Percentiles rank a stretch among this genome's conserved stretches.
Evolutionary conservation across 1,284 basidiomycete species (phyloP).

Genomic region (Phellopilus nigrolimitatus): DNA sequence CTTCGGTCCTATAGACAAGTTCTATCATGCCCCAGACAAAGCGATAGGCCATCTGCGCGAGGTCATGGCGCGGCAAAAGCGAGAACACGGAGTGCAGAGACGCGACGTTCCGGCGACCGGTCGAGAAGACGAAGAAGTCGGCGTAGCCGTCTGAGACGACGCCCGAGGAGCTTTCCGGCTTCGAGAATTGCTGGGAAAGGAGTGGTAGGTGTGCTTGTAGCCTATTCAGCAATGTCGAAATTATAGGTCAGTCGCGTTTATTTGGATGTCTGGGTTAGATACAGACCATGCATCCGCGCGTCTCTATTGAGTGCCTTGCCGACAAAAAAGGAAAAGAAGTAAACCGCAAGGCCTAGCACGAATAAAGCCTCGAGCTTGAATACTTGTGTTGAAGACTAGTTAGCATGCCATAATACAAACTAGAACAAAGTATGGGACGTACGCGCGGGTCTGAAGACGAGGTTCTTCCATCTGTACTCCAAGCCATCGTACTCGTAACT

Average conservation of each 20-base stretch:
- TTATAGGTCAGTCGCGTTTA: slow-evolving; percentile 1
- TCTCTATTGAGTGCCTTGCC: slow-evolving; percentile 52
- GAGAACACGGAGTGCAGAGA: slow-evolving; percentile 77
- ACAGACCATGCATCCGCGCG: slow-evolving; percentile 55
- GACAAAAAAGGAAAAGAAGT: slow-evolving; percentile 46
- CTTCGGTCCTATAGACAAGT: slow-evolving; percentile 64
- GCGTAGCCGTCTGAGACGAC: slow-evolving; percentile 65
- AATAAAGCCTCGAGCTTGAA: slow-evolving; percentile 65
- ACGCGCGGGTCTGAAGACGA: slow-evolving; percentile 82
- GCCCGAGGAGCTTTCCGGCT: slow-evolving; percentile 43
- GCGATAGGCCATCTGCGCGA: slow-evolving; percentile 62
- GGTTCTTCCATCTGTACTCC: slow-evolving; percentile 66
- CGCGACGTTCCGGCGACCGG: slow-evolving; percentile 71
- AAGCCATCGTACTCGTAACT: slow-evolving; percentile 51
- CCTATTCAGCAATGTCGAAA: slow-evolving; percentile 43
- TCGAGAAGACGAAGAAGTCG: slow-evolving; percentile 81
- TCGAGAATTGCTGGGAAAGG: slow-evolving; percentile 65
- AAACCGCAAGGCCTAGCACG: slow-evolving; percentile 48
- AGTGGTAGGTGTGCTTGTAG: slow-evolving; percentile 50
- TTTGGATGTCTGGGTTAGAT: neutral
- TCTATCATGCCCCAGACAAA: slow-evolving; percentile 61
- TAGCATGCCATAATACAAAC: neutral
- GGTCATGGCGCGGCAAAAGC: slow-evolving; percentile 79
- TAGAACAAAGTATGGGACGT: slow-evolving; percentile 26
- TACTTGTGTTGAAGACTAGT: slow-evolving; percentile 33